These are phyloP conservation scores for Evansstolkia leycettana DNA, from an alignment of 495 filamentous ascomycete species.

Conservation along the genomic window DNA sequence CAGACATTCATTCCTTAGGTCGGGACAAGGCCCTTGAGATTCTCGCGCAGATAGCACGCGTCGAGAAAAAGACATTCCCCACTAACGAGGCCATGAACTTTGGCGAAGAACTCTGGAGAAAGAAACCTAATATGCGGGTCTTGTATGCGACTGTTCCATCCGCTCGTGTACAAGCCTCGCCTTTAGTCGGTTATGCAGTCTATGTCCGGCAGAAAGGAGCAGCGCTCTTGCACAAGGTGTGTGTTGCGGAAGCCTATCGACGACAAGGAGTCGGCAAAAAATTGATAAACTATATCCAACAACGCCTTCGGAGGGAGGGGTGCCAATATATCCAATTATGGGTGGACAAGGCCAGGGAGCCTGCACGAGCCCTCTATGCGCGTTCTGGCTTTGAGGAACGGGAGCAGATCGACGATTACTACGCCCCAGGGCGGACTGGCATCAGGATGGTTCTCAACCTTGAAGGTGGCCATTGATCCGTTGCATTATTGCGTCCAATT, in stretches of 20 bases:
- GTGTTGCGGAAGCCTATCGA: constrained; percentile 38
- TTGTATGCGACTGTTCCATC: constrained; percentile 26
- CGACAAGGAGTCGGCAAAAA: constrained; percentile 39
- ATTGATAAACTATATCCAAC: constrained; percentile 35
- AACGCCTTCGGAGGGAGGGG: constrained; percentile 37
- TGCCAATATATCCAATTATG: constrained; percentile 45
- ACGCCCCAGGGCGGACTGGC: constrained; percentile 41
- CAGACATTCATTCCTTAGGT: constrained; percentile 32
- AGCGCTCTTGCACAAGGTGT: constrained; percentile 47
- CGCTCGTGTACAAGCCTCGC: not conserved
- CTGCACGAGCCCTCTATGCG: constrained; percentile 38
- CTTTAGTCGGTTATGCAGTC: constrained; percentile 40
- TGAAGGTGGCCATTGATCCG: constrained; percentile 19
- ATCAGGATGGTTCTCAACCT: constrained; percentile 42
- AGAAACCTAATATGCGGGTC: constrained; percentile 43
- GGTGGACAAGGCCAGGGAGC: constrained; percentile 43
- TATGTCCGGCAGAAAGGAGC: constrained; percentile 40
- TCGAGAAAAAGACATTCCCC: constrained; percentile 48
- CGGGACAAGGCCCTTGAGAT: constrained; percentile 25
- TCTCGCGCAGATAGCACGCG: constrained; percentile 29
- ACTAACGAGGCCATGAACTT: constrained; percentile 44
- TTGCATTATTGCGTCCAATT: not conserved
- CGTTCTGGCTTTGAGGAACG: constrained; percentile 39
- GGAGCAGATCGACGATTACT: constrained; percentile 42
- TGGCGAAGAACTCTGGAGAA: constrained; percentile 35